Evolutionary conservation across 179 eudicot species (phyloP).

Genomic region (Spinacia oleracea): DNA sequence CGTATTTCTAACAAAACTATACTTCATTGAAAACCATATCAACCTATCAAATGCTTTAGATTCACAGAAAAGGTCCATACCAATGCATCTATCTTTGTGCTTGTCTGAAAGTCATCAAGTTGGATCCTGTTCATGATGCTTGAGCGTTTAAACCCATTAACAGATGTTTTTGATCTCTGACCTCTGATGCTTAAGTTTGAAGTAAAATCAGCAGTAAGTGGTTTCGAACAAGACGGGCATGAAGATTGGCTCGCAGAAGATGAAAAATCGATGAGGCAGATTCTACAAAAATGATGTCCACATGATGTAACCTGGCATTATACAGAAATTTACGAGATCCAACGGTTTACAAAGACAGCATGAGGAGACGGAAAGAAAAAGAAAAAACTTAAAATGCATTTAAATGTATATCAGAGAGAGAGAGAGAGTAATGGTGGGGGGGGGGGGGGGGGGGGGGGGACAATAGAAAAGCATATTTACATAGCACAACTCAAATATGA

Average conservation of each 20-base stretch:
- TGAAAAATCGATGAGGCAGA: slow-evolving; percentile 72
- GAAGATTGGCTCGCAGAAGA: slow-evolving; percentile 57
- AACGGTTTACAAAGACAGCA: not conserved
- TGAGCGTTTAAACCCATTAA: slow-evolving; percentile 71
- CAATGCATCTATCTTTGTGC: slow-evolving; percentile 97
- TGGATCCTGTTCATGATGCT: slow-evolving; percentile 81
- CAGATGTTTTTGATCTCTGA: slow-evolving; percentile 49
- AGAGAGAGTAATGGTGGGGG: not conserved
- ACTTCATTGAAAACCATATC: not conserved
- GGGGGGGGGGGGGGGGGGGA: no score
- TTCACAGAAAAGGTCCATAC: slow-evolving; percentile 42
- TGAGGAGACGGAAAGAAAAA: not conserved
- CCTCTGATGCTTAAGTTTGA: slow-evolving; percentile 41
- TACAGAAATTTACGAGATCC: not conserved
- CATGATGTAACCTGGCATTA: slow-evolving; percentile 75
- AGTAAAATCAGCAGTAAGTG: slow-evolving; percentile 89
- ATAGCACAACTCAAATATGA: not conserved
- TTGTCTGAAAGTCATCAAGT: slow-evolving; percentile 83
- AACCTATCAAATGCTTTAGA: slow-evolving; percentile 1
- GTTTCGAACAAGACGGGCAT: slow-evolving; percentile 83
- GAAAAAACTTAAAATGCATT: not conserved
- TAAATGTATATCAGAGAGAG: not conserved
- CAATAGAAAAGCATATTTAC: no score
- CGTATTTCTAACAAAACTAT: not conserved
- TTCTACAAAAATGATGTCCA: slow-evolving; percentile 71